Conservation (phyloP, 2,329 filamentous ascomycete genomes). For the Mollisia scopiformis region DNA sequence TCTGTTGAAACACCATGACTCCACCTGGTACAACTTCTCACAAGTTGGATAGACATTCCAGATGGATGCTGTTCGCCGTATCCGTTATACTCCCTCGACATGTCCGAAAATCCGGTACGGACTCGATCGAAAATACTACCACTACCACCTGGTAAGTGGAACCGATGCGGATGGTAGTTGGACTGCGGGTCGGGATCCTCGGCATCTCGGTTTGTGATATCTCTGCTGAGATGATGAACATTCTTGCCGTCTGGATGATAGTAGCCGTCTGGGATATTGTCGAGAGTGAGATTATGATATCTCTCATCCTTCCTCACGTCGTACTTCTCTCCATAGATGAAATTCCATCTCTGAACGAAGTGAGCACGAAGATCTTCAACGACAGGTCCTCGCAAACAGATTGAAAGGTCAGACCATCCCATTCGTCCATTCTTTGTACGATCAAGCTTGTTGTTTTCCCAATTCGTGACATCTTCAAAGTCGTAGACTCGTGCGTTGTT, state of each 20-base stretch:
- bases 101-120: neutral
- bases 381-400: conserved; percentile 75
- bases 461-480: conserved; percentile 74
- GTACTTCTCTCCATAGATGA: conserved; percentile 86
- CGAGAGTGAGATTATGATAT: conserved; percentile 40
- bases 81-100: neutral
- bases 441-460: conserved; percentile 85
- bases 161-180: conserved; percentile 8
- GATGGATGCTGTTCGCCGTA: neutral
- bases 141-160: conserved; percentile 16
- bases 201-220: neutral
- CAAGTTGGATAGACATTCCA: conserved; percentile 39
- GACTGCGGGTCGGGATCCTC: conserved; percentile 13
- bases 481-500: conserved; percentile 88
- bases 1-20: conserved; percentile 61
- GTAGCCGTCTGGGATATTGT: conserved; percentile 29
- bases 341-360: conserved; percentile 90
- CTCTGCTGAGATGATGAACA: neutral
- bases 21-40: conserved; percentile 56
- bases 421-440: conserved; percentile 79
- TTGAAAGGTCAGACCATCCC: conserved; percentile 88
- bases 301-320: conserved; percentile 48
- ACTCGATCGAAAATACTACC: conserved; percentile 19
- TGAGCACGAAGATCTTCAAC: conserved; percentile 76
- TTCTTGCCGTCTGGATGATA: conserved; percentile 30